Evolutionary conservation across 805 yeast genomes (phyloP).

Genomic region (Cyberlindnera xishuangbannaensis): DNA sequence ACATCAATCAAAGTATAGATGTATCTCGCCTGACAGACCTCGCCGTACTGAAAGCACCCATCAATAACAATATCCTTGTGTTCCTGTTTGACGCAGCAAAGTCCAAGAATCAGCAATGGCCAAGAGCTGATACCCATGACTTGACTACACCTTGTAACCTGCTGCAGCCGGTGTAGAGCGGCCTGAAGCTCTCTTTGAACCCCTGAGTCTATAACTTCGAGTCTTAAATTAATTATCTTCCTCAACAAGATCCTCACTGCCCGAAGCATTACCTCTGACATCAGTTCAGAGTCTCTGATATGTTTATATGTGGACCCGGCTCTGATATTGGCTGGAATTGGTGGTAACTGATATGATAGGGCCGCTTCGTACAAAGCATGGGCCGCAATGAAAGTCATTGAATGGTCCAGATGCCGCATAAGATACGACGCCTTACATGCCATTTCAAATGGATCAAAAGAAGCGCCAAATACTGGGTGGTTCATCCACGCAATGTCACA

Average conservation of each 20-base stretch:
- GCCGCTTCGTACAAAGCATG: constrained; percentile 10
- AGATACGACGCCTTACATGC: constrained; percentile 32
- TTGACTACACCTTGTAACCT: constrained; percentile 8
- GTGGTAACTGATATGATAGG: constrained; percentile 8
- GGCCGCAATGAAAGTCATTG: constrained; percentile 9
- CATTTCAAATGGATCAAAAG: constrained; percentile 30
- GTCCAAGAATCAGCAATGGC: constrained; percentile 18
- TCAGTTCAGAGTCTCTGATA: constrained; percentile 14
- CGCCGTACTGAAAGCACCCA: constrained; percentile 10
- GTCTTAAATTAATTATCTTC: constrained; percentile 10
- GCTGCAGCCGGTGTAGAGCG: constrained; percentile 5
- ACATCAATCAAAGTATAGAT: constrained; percentile 14
- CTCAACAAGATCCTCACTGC: constrained; percentile 16
- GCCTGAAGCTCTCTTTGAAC: constrained; percentile 11
- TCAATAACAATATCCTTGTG: constrained; percentile 10
- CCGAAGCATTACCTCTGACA: constrained; percentile 14
- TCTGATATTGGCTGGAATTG: constrained; percentile 13
- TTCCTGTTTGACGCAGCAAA: constrained; percentile 5
- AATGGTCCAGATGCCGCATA: constrained; percentile 10
- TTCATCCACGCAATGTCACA: constrained; percentile 36
- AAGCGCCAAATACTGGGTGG: constrained; percentile 36
- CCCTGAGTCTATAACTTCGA: constrained; percentile 1
- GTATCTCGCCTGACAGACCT: constrained; percentile 12
- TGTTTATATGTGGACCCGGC: constrained; percentile 6
- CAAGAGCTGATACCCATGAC: constrained; percentile 11